Evolutionary conservation across 2,329 filamentous ascomycete species (phyloP).

Genomic region (Ascochyta lentis): DNA sequence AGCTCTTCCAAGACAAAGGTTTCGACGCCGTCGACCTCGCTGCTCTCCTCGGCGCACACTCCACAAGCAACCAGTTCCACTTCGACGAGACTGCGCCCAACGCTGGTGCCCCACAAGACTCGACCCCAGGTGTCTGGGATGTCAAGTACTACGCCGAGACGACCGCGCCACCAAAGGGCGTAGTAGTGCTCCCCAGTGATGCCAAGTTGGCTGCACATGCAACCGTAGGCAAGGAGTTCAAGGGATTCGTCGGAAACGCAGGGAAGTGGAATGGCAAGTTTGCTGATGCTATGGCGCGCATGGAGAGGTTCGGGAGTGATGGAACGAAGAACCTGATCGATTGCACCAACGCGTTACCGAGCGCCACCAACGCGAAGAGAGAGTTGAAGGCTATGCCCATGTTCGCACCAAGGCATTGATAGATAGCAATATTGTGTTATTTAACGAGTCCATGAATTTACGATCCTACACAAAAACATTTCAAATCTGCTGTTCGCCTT

Average conservation of each 20-base stretch:
- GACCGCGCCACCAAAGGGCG: constrained; percentile 27
- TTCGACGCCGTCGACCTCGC: constrained; percentile 34
- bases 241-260: constrained; percentile 42
- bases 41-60: constrained; percentile 37
- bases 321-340: constrained; percentile 24
- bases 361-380: constrained; percentile 25
- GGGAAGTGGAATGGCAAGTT: constrained; percentile 46
- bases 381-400: constrained; percentile 19
- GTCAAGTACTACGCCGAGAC: constrained; percentile 35
- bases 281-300: constrained; percentile 33
- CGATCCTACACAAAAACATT: neutral
- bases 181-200: constrained; percentile 42
- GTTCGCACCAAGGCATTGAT: constrained; percentile 6
- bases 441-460: too few species aligned
- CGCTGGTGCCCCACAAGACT: constrained; percentile 28
- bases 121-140: constrained; percentile 35
- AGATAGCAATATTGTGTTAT: neutral
- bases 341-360: constrained; percentile 29
- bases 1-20: constrained; percentile 33
- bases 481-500: neutral
- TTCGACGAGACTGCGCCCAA: constrained; percentile 18
- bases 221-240: constrained; percentile 44
- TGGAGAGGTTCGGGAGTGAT: constrained; percentile 28
- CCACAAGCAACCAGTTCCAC: constrained; percentile 28
- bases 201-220: constrained; percentile 36